Conservation (phyloP, 2,329 filamentous ascomycete genomes). For the Botrytis porri region DNA sequence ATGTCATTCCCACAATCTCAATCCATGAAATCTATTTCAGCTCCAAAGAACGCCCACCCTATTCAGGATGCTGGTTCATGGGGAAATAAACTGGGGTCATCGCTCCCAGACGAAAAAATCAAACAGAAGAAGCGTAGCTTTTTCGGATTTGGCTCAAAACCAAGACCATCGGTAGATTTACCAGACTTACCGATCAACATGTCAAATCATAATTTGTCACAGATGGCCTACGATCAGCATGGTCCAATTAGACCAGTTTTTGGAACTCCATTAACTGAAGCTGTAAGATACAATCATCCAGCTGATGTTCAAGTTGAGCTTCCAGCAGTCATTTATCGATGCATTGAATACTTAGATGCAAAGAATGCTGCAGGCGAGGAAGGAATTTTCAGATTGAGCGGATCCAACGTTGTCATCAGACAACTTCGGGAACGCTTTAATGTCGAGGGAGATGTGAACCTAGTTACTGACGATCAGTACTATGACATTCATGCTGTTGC, state of each 20-base stretch:
- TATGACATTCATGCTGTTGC: slow-evolving; percentile 96
- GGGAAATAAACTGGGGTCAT: slow-evolving; percentile 69
- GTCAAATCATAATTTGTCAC: slow-evolving; percentile 45
- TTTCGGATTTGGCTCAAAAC: slow-evolving; percentile 65
- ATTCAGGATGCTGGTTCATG: slow-evolving; percentile 82
- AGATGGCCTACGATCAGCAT: slow-evolving; percentile 44
- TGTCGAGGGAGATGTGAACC: slow-evolving; percentile 82
- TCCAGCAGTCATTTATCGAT: slow-evolving; percentile 91
- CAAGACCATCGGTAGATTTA: slow-evolving; percentile 56
- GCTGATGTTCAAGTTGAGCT: slow-evolving; percentile 70
- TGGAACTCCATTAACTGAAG: slow-evolving; percentile 79
- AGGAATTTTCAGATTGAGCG: slow-evolving; percentile 93
- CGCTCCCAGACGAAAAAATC: slow-evolving; percentile 66
- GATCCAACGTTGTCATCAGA: slow-evolving; percentile 95
- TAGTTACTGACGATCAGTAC: slow-evolving; percentile 77
- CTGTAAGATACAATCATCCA: slow-evolving; percentile 76
- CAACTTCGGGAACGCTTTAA: slow-evolving; percentile 91
- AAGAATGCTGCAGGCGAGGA: slow-evolving; percentile 83
- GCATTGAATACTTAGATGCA: slow-evolving; percentile 84
- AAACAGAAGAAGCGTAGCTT: slow-evolving; percentile 76
- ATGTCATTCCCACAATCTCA: slow-evolving; percentile 35
- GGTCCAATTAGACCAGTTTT: slow-evolving; percentile 71
- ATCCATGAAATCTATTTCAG: slow-evolving; percentile 65
- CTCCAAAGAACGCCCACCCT: slow-evolving; percentile 75
- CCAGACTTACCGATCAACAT: slow-evolving; percentile 53